These are phyloP conservation scores for Helicocarpus griseus DNA, from an alignment of 2,329 filamentous ascomycete genomes.

Conservation along the genomic window DNA sequence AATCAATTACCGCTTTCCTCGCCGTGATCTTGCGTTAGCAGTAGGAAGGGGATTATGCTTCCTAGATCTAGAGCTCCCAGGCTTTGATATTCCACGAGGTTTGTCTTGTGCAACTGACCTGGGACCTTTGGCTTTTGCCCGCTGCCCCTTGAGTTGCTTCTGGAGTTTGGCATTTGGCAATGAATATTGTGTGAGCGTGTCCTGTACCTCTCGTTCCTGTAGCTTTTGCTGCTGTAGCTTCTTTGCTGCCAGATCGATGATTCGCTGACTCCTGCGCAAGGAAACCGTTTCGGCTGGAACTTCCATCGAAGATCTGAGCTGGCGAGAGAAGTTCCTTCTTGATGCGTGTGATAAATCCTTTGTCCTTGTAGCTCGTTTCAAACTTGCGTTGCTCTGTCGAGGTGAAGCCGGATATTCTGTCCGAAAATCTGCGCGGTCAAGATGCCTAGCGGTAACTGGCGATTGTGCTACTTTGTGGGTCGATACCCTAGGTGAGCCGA, in stretches of 20 bases:
- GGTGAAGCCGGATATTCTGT: background rate
- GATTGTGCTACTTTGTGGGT: background rate
- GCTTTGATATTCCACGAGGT: too few relatives aligned
- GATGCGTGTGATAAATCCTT: background rate
- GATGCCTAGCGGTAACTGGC: background rate
- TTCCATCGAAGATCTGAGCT: background rate
- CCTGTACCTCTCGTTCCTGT: background rate
- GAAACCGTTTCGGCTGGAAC: background rate
- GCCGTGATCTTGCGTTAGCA: too few relatives aligned
- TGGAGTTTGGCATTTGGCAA: background rate
- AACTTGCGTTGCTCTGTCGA: background rate
- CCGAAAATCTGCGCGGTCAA: background rate
- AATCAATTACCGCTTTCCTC: too few relatives aligned
- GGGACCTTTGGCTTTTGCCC: too few relatives aligned
- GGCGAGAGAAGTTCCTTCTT: background rate
- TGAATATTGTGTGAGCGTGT: background rate
- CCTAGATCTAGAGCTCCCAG: too few relatives aligned
- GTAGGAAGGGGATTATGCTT: too few relatives aligned
- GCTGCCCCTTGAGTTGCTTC: background rate
- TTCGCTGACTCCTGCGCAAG: conserved; percentile 3
- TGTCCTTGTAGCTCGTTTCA: background rate
- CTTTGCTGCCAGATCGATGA: conserved; percentile 1
- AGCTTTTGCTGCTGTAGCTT: background rate
- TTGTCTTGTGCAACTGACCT: too few relatives aligned
- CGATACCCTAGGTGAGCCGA: background rate